Evolutionary conservation across 2,329 filamentous ascomycete species (phyloP).

Genomic region (Arthrobotrys sinensis): DNA sequence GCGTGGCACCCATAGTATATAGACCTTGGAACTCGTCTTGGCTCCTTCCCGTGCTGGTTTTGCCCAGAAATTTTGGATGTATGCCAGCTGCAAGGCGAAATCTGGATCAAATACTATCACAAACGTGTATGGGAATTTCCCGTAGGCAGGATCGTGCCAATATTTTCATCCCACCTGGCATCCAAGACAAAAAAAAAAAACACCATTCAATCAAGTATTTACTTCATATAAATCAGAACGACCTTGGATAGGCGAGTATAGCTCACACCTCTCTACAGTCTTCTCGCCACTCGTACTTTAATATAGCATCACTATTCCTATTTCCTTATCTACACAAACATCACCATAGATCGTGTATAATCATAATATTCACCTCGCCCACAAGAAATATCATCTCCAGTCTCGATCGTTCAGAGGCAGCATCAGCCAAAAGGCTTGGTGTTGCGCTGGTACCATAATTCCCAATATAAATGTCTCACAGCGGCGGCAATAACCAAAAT

Average conservation of each 20-base stretch:
- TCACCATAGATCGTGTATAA: not conserved
- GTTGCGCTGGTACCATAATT: constrained; percentile 17
- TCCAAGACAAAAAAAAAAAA: not conserved
- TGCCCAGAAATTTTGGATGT: constrained; percentile 4
- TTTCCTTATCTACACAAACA: not conserved
- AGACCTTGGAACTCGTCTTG: constrained; percentile 22
- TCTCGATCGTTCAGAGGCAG: not conserved
- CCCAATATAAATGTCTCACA: constrained; percentile 38
- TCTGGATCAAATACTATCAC: not conserved
- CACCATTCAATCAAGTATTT: not conserved
- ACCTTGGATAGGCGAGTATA: not conserved
- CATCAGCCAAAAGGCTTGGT: not conserved
- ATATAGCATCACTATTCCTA: not conserved
- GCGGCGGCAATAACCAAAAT: constrained; percentile 11
- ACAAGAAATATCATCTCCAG: not conserved
- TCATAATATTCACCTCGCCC: not conserved
- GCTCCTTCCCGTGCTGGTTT: constrained; percentile 23
- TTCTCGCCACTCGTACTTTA: not conserved
- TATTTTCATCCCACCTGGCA: constrained; percentile 25
- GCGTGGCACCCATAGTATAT: not conserved
- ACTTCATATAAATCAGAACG: constrained; percentile 28
- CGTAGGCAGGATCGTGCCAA: constrained; percentile 22
- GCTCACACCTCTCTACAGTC: not conserved
- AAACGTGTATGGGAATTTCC: not conserved
- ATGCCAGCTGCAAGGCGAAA: constrained; percentile 14